A percentile compares a stretch with the other conserved stretches of the same genome.
Evolutionary conservation across 768 basidiomycete species (phyloP).

Genomic region (Terana coerulea): DNA sequence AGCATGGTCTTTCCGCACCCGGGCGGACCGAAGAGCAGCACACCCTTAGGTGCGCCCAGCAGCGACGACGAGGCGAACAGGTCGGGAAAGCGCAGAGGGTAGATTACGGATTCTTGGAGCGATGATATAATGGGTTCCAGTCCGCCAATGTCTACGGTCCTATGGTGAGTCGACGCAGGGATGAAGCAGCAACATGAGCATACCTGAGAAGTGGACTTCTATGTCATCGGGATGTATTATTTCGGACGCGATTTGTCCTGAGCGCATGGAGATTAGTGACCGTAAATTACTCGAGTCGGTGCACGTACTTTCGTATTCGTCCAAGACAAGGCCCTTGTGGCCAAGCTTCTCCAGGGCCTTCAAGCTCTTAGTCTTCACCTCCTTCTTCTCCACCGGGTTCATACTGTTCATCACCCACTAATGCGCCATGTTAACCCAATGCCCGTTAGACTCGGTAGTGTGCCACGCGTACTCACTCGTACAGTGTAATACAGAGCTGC

Average conservation of each 20-base stretch:
- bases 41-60: slow-evolving; percentile 91
- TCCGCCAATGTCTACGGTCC: slow-evolving; percentile 89
- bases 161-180: too few relatives aligned
- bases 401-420: slow-evolving; percentile 66
- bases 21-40: slow-evolving; percentile 92
- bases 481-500: slow-evolving; percentile 77
- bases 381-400: slow-evolving; percentile 44
- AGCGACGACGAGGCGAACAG: slow-evolving; percentile 83
- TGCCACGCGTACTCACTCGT: slow-evolving; percentile 42
- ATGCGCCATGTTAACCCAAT: background rate
- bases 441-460: background rate
- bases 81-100: slow-evolving; percentile 86
- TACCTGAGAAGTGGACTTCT: slow-evolving; percentile 67
- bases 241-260: slow-evolving; percentile 86
- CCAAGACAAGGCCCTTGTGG: slow-evolving; percentile 69
- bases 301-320: slow-evolving; percentile 85
- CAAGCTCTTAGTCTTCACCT: slow-evolving; percentile 59
- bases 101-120: slow-evolving; percentile 93
- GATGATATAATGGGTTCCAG: slow-evolving; percentile 87
- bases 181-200: background rate
- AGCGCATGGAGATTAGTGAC: background rate
- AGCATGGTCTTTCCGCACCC: slow-evolving; percentile 99
- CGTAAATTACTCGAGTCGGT: slow-evolving; percentile 1
- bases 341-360: slow-evolving; percentile 70
- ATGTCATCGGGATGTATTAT: slow-evolving; percentile 93